Evolutionary conservation across 129 eudicot genomes (phyloP).

Genomic region (Artemisia annua): DNA sequence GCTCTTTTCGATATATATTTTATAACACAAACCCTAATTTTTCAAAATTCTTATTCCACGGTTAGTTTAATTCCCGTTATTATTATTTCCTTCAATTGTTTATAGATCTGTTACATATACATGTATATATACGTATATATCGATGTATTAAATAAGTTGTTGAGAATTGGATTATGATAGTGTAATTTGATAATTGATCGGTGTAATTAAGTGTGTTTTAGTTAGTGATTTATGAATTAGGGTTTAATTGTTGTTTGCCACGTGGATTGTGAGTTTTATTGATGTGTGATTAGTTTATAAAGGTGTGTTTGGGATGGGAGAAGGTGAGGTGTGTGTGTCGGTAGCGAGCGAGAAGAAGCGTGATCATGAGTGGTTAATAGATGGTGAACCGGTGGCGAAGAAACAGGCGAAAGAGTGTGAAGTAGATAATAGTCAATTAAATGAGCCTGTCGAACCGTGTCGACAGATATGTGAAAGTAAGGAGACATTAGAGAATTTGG

Average conservation of each 20-base stretch:
- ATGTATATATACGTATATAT: background rate
- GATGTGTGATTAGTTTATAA: slow-evolving; percentile 18
- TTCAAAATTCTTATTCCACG: slow-evolving; percentile 22
- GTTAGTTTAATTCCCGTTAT: slow-evolving; percentile 13
- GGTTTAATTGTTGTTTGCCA: slow-evolving; percentile 21
- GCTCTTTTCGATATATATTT: slow-evolving; percentile 40
- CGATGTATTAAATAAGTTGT: background rate
- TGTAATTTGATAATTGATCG: slow-evolving; percentile 11
- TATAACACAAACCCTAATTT: slow-evolving; percentile 42
- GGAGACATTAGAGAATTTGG: slow-evolving; percentile 20
- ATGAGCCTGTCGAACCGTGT: slow-evolving; percentile 2
- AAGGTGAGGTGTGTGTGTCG: slow-evolving; percentile 49
- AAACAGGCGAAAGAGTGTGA: slow-evolving; percentile 43
- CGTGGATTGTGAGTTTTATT: slow-evolving; percentile 5
- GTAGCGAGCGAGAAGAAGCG: slow-evolving; percentile 42
- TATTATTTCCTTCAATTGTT: background rate
- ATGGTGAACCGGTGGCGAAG: slow-evolving; percentile 45
- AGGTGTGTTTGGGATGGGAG: slow-evolving; percentile 50
- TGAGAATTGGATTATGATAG: slow-evolving; percentile 10
- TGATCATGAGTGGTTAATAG: slow-evolving; percentile 40
- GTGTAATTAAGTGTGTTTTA: slow-evolving; percentile 26
- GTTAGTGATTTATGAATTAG: slow-evolving; percentile 21
- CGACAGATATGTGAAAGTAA: slow-evolving; percentile 12
- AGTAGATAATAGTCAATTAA: background rate
- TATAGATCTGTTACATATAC: slow-evolving; percentile 36